Conservation (phyloP, 192 early-diverging fungal genomes). For the Neocallimastix lanati region DNA sequence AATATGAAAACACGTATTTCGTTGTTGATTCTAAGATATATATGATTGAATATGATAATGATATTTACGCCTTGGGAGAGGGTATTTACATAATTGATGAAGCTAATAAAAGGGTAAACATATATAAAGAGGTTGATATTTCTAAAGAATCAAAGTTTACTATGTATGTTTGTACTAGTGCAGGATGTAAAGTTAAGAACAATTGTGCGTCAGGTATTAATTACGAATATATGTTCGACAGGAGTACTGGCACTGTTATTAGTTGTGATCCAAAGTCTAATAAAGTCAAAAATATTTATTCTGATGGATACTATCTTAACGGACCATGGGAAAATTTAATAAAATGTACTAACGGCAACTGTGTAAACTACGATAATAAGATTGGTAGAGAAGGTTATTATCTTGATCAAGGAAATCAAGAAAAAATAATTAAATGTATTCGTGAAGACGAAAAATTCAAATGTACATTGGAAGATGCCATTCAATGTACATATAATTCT, state of each 20-base stretch:
- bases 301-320: background rate
- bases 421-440: background rate
- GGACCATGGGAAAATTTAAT: background rate
- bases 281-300: background rate
- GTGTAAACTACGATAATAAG: background rate
- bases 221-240: background rate
- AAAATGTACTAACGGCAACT: background rate
- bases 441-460: background rate
- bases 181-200: background rate
- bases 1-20: too few species aligned
- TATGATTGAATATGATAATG: too few species aligned
- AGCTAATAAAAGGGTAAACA: too few species aligned
- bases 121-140: too few species aligned
- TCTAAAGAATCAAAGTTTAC: too few species aligned
- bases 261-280: background rate
- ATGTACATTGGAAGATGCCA: background rate
- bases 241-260: too few species aligned
- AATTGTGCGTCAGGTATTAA: background rate
- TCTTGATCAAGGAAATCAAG: background rate
- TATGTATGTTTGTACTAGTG: background rate
- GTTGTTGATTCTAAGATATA: too few species aligned
- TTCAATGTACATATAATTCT: background rate
- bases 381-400: background rate
- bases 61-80: too few species aligned
- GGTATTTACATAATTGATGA: too few species aligned